Evolutionary conservation across 2,329 filamentous ascomycete species (phyloP).

Genomic region (Pseudopyricularia javanii): DNA sequence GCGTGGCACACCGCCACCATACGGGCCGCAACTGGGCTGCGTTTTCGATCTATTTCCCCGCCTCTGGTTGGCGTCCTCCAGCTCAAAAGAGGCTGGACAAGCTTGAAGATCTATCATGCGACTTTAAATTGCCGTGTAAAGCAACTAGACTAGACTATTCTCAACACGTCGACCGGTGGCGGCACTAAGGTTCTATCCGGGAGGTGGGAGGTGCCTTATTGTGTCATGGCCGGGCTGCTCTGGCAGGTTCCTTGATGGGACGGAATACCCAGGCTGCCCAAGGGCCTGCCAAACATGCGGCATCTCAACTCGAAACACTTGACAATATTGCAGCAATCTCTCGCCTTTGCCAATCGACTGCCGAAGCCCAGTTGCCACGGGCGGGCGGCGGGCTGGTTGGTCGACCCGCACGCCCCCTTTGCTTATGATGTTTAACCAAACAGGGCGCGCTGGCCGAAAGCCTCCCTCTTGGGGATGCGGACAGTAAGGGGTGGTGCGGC

Average conservation of each 20-base stretch:
- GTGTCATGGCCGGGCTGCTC: neutral
- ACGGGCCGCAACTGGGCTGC: neutral
- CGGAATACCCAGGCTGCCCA: neutral
- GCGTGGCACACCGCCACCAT: neutral
- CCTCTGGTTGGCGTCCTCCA: neutral
- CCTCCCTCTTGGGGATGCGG: no score
- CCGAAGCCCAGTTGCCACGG: neutral
- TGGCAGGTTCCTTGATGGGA: neutral
- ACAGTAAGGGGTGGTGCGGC: no score
- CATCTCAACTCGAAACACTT: neutral
- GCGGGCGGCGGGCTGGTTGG: neutral
- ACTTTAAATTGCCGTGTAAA: neutral
- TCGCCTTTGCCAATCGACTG: neutral
- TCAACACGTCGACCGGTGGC: neutral
- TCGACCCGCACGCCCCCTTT: neutral
- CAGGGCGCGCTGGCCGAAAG: neutral
- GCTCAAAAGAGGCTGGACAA: neutral
- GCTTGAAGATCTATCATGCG: neutral
- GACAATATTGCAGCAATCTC: neutral
- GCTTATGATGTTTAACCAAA: neutral
- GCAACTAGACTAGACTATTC: neutral
- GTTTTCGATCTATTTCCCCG: neutral
- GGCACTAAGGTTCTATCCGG: neutral
- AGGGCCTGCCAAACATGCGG: no score
- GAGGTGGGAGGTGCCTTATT: no score